phyloP scores from a whole-genome alignment of 352 stramenopile species.

The Phytophthora agathidicida region DNA sequence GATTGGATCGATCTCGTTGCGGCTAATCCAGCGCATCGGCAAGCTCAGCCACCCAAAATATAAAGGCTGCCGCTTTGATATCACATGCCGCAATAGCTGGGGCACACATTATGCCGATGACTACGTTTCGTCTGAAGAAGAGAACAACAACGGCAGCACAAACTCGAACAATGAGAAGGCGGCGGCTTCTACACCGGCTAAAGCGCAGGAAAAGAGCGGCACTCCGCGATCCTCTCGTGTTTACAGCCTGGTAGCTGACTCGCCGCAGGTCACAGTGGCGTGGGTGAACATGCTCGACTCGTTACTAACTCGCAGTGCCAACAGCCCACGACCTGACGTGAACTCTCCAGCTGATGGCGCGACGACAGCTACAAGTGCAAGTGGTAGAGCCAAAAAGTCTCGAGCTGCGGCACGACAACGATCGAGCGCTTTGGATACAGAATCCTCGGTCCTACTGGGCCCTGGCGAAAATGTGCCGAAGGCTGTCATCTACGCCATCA shows the following conservation, averaged over 20 bases:
- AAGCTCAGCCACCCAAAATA: constrained; percentile 83
- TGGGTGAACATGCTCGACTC: constrained; percentile 84
- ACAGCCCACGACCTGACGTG: constrained; percentile 71
- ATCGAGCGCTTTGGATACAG: constrained; percentile 50
- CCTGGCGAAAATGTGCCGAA: constrained; percentile 59
- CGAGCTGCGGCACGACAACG: constrained; percentile 39
- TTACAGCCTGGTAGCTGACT: constrained; percentile 83
- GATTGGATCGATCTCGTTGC: constrained; percentile 79
- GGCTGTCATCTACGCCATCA: constrained; percentile 64
- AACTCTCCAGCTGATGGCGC: constrained; percentile 9
- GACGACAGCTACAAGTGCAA: constrained; percentile 18
- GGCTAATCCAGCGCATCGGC: constrained; percentile 84
- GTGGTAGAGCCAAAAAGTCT: constrained; percentile 34
- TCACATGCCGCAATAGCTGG: constrained; percentile 83
- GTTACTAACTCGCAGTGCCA: constrained; percentile 70
- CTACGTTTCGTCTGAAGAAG: constrained; percentile 80
- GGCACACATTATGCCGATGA: constrained; percentile 81
- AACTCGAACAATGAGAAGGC: constrained; percentile 32
- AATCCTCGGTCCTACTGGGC: constrained; percentile 48
- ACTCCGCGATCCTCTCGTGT: constrained; percentile 72
- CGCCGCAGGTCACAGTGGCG: constrained; percentile 66
- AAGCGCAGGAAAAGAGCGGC: constrained; percentile 48
- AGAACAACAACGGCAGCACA: constrained; percentile 36
- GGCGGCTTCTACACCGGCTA: constrained; percentile 15
- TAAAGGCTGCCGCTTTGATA: constrained; percentile 84